phyloP scores from a whole-genome alignment of 2,329 filamentous ascomycete genomes.

The Neoarthrinium moseri region DNA sequence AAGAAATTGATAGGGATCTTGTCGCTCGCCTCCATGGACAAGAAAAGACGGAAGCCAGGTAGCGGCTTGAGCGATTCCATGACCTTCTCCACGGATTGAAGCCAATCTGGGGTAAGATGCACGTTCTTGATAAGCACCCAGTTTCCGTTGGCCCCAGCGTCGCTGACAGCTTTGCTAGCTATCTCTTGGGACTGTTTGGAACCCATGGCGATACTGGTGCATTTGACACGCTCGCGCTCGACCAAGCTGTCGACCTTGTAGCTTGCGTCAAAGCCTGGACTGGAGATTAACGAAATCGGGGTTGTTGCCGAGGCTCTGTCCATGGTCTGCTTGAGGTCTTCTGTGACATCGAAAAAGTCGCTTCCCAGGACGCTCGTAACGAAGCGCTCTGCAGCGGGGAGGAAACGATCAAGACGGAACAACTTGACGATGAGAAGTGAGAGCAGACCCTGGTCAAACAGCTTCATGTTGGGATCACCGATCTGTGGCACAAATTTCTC shows the following conservation, averaged over 20 bases:
- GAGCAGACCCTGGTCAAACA: conserved; percentile 73
- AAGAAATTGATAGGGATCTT: conserved; percentile 97
- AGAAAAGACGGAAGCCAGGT: conserved; percentile 87
- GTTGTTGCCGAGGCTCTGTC: conserved; percentile 79
- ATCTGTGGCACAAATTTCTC: conserved; percentile 79
- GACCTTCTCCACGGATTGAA: conserved; percentile 95
- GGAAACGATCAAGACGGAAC: conserved; percentile 92
- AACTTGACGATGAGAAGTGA: conserved; percentile 91
- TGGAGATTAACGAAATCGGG: conserved; percentile 90
- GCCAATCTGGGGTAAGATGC: conserved; percentile 91
- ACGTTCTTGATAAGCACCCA: conserved; percentile 99
- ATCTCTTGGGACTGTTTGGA: conserved; percentile 91
- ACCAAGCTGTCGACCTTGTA: conserved; percentile 98
- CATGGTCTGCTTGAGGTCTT: conserved; percentile 83
- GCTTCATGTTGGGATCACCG: conserved; percentile 64
- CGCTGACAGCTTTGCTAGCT: conserved; percentile 92
- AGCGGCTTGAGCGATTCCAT: conserved; percentile 95
- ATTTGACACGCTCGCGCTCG: conserved; percentile 75
- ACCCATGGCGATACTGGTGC: conserved; percentile 98
- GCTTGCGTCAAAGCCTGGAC: conserved; percentile 94
- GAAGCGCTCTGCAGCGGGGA: conserved; percentile 90
- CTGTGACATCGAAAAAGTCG: conserved; percentile 77
- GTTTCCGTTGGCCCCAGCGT: conserved; percentile 84
- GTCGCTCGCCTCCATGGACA: conserved; percentile 95
- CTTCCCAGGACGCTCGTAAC: conserved; percentile 81